Evolutionary conservation across 140 eudicot species (phyloP).

Genomic region (Flaveria floridana): DNA sequence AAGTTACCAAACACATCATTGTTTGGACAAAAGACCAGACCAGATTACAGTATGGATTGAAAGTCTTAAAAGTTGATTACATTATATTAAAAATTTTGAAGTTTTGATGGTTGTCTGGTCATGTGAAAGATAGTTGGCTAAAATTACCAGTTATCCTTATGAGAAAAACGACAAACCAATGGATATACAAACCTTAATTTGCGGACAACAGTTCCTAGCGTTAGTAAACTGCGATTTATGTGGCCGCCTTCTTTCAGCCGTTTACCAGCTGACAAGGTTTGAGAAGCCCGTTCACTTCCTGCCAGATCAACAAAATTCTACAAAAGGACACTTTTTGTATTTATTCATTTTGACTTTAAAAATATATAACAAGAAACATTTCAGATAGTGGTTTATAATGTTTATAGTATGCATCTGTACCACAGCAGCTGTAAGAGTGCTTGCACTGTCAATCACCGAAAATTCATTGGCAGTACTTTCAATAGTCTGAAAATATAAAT

Average conservation of each 20-base stretch:
- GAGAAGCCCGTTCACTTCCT: slow-evolving; percentile 95
- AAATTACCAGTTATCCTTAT: not conserved
- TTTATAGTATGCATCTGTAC: slow-evolving; percentile 37
- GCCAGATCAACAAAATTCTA: slow-evolving; percentile 87
- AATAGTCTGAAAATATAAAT: slow-evolving; percentile 54
- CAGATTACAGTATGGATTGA: not conserved
- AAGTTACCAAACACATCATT: slow-evolving; percentile 2
- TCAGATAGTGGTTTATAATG: not conserved
- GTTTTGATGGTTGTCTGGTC: not conserved
- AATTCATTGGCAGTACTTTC: slow-evolving; percentile 69
- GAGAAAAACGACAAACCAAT: slow-evolving; percentile 3
- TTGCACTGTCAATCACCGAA: slow-evolving; percentile 47
- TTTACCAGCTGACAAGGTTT: slow-evolving; percentile 54
- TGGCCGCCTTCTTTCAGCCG: slow-evolving; percentile 77
- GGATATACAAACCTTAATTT: slow-evolving; percentile 45
- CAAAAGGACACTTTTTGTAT: slow-evolving; percentile 13
- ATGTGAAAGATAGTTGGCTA: not conserved
- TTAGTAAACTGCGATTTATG: slow-evolving; percentile 79
- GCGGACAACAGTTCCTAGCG: slow-evolving; percentile 76
- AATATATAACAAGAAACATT: slow-evolving; percentile 7
- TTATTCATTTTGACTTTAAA: slow-evolving; percentile 7
- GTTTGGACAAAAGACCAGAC: not conserved
- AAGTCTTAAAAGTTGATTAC: not conserved
- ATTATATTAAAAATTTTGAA: not conserved
- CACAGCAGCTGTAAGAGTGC: slow-evolving; percentile 81